Percentiles rank a stretch among this genome's conserved stretches.
Conservation (phyloP, 2,329 filamentous ascomycete species). For the Knoxdaviesia proteae region DNA sequence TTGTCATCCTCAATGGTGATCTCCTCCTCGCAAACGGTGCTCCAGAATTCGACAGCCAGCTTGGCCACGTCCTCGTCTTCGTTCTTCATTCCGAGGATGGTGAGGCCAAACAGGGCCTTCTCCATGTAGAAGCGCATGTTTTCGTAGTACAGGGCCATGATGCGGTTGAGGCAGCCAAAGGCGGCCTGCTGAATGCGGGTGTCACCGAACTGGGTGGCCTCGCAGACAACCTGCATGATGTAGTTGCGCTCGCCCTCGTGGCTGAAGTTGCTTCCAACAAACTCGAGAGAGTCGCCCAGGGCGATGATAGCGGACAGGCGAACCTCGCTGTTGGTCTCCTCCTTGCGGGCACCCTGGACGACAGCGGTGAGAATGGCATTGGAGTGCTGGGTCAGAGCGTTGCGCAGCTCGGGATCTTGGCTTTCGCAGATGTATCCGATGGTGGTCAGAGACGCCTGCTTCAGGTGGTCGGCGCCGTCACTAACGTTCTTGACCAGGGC, state of each 20-base stretch:
- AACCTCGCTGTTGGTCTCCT: conserved; percentile 81
- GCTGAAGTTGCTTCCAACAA: conserved; percentile 95
- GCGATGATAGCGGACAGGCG: conserved; percentile 83
- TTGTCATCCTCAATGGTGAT: conserved; percentile 97
- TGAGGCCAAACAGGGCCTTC: conserved; percentile 93
- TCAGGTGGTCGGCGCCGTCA: conserved; percentile 66
- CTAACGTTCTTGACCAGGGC: conserved; percentile 83
- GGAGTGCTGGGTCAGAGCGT: conserved; percentile 65
- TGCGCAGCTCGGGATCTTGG: conserved; percentile 68
- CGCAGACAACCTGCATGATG: conserved; percentile 99
- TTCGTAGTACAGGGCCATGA: conserved; percentile 97
- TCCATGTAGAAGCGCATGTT: conserved; percentile 99
- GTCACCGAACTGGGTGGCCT: conserved; percentile 89
- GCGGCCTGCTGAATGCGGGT: conserved; percentile 83
- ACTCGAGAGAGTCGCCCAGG: conserved; percentile 89
- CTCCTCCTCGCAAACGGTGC: conserved; percentile 98
- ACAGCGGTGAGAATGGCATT: conserved; percentile 97
- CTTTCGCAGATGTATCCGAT: conserved; percentile 98
- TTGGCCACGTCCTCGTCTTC: conserved; percentile 96
- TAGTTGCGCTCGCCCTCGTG: conserved; percentile 98
- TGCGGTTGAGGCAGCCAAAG: conserved; percentile 92
- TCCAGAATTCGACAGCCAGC: conserved; percentile 98
- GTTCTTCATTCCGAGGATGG: conserved; percentile 96
- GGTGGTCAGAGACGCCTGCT: conserved; percentile 84
- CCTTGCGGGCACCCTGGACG: conserved; percentile 90